phyloP scores from a whole-genome alignment of 2,329 filamentous ascomycete species.

The Cladosporium sp. region DNA sequence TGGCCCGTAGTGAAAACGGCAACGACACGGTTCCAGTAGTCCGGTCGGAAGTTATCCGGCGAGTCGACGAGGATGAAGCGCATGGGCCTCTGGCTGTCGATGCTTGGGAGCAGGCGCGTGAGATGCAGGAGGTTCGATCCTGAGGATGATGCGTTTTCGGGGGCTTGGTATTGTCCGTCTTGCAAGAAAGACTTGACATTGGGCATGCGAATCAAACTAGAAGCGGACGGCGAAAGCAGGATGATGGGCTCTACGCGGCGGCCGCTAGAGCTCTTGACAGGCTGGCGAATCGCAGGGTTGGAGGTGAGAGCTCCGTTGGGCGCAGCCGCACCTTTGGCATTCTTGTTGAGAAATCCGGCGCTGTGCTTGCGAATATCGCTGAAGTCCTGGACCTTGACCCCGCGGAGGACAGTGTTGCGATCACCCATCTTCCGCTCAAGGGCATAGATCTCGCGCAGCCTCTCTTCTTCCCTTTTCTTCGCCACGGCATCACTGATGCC shows the following conservation, averaged over 20 bases:
- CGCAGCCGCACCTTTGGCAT: conserved; percentile 53
- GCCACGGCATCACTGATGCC: conserved; percentile 33
- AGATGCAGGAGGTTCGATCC: conserved; percentile 77
- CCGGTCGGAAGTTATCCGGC: conserved; percentile 91
- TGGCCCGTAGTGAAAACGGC: conserved; percentile 97
- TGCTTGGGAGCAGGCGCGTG: conserved; percentile 65
- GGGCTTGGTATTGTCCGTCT: conserved; percentile 72
- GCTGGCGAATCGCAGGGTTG: conserved; percentile 33
- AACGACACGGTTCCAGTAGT: conserved; percentile 94
- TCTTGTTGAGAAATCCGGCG: conserved; percentile 28
- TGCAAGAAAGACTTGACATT: conserved; percentile 95
- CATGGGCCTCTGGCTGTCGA: conserved; percentile 67
- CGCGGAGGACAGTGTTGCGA: conserved; percentile 79
- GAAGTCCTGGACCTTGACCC: conserved; percentile 88
- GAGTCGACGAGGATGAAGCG: conserved; percentile 95
- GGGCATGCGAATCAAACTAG: conserved; percentile 86
- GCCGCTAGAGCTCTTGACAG: conserved; percentile 32
- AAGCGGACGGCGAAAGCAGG: conserved; percentile 90
- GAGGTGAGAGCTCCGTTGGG: conserved; percentile 44
- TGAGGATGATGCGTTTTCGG: conserved; percentile 57
- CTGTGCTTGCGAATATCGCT: conserved; percentile 79
- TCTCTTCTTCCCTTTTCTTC: conserved; percentile 69
- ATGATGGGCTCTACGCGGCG: conserved; percentile 78
- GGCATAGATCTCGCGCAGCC: conserved; percentile 82
- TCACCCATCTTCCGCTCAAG: conserved; percentile 90